Evolutionary conservation across 306 rosid genomes (phyloP).

Genomic region (Prunus mongolica): DNA sequence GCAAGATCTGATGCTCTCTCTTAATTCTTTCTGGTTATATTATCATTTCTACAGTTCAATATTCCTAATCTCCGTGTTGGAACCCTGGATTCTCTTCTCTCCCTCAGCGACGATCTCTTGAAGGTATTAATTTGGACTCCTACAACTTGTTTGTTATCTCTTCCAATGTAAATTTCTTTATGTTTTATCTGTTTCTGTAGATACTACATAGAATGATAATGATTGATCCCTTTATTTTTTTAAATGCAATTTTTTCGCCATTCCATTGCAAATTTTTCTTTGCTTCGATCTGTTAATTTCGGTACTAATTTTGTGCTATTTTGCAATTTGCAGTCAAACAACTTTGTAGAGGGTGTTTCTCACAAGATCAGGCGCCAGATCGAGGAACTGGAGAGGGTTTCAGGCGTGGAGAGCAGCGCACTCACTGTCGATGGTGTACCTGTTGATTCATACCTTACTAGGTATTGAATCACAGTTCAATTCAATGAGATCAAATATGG

Average conservation of each 20-base stretch:
- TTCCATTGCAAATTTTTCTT: background rate
- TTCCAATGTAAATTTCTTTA: background rate
- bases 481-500: background rate
- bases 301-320: background rate
- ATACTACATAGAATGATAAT: background rate
- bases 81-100: constrained; percentile 94
- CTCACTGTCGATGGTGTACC: constrained; percentile 95
- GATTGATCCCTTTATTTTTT: background rate
- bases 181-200: background rate
- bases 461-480: constrained; percentile 28
- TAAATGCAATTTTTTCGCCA: background rate
- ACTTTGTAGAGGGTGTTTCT: constrained; percentile 81
- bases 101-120: constrained; percentile 94
- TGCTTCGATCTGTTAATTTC: constrained; percentile 12
- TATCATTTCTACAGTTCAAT: constrained; percentile 50
- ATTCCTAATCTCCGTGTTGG: constrained; percentile 94
- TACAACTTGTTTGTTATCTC: too few relatives aligned
- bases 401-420: constrained; percentile 55
- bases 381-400: constrained; percentile 76
- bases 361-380: constrained; percentile 95
- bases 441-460: constrained; percentile 87
- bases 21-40: background rate
- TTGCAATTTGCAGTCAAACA: constrained; percentile 56
- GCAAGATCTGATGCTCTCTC: constrained; percentile 24
- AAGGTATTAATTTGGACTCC: constrained; percentile 43